phyloP scores from a whole-genome alignment of 805 yeast species.

The Metschnikowia colocasiae region DNA sequence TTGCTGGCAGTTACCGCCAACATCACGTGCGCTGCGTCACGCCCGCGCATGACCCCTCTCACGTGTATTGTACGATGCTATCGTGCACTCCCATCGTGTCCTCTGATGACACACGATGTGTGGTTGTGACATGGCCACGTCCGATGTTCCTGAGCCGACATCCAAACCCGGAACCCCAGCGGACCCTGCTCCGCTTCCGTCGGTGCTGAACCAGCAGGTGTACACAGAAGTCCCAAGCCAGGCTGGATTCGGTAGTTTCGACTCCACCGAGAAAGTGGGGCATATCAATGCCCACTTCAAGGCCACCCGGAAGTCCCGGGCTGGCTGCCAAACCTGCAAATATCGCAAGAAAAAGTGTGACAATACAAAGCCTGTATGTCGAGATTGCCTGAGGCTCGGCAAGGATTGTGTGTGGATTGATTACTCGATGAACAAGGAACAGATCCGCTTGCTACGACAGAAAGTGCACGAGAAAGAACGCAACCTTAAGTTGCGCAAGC shows the following conservation, averaged over 20 bases:
- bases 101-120: too few relatives aligned
- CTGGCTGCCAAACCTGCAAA: conserved; percentile 70
- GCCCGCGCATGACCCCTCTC: too few relatives aligned
- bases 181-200: background rate
- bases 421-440: conserved; percentile 39
- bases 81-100: background rate
- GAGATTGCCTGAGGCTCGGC: conserved; percentile 45
- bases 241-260: background rate
- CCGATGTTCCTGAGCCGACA: background rate
- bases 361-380: conserved; percentile 47
- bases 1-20: too few relatives aligned
- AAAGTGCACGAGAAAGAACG: conserved; percentile 40
- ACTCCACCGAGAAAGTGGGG: background rate
- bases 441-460: conserved; percentile 31
- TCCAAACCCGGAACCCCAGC: background rate
- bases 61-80: too few relatives aligned
- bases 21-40: too few relatives aligned
- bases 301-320: conserved; percentile 32
- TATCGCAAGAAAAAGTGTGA: conserved; percentile 59
- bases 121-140: too few relatives aligned
- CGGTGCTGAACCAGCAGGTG: background rate
- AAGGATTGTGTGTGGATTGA: conserved; percentile 50
- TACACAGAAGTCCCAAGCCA: background rate
- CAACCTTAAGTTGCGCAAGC: conserved; percentile 38
- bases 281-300: background rate